These are phyloP conservation scores for Claviceps sp. DNA, from an alignment of 2,329 filamentous ascomycete species.

Conservation along the genomic window DNA sequence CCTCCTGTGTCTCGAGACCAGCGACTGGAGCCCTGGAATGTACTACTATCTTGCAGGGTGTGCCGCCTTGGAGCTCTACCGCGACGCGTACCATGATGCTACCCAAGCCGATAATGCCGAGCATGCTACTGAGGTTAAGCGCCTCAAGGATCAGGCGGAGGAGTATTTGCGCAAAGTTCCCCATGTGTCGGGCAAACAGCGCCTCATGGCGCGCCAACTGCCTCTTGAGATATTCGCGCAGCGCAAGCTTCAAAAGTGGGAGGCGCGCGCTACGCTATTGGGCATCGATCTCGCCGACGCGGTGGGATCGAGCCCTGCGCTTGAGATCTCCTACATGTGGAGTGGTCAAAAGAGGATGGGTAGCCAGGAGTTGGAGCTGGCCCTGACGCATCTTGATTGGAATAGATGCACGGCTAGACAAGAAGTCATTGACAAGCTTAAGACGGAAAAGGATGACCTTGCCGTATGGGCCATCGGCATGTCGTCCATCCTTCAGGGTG, in stretches of 20 bases:
- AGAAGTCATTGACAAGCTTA: constrained; percentile 29
- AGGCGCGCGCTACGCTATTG: constrained; percentile 56
- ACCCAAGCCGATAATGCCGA: constrained; percentile 22
- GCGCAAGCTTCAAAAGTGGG: constrained; percentile 81
- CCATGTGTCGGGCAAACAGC: constrained; percentile 67
- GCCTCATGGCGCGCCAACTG: constrained; percentile 77
- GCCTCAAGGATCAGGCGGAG: constrained; percentile 51
- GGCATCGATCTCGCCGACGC: constrained; percentile 63
- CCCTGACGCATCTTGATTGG: constrained; percentile 51
- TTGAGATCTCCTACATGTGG: constrained; percentile 94
- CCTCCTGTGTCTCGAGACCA: constrained; percentile 60
- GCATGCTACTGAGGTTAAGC: constrained; percentile 30
- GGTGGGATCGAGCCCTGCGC: constrained; percentile 63
- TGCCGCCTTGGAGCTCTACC: constrained; percentile 71
- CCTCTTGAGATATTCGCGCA: constrained; percentile 80
- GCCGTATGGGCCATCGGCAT: constrained; percentile 55
- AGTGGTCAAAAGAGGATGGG: constrained; percentile 77
- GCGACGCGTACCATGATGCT: constrained; percentile 36
- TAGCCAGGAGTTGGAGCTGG: constrained; percentile 46
- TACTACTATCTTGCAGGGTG: constrained; percentile 82
- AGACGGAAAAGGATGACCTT: constrained; percentile 42
- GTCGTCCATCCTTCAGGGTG: constrained; percentile 50
- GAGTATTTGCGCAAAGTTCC: constrained; percentile 60
- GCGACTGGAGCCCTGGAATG: constrained; percentile 80
- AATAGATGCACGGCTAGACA: constrained; percentile 40